Percentiles rank a stretch among this genome's conserved stretches.
These are phyloP conservation scores for Chrysoporthe cubensis DNA, from an alignment of 2,329 filamentous ascomycete genomes.

Conservation along the genomic window DNA sequence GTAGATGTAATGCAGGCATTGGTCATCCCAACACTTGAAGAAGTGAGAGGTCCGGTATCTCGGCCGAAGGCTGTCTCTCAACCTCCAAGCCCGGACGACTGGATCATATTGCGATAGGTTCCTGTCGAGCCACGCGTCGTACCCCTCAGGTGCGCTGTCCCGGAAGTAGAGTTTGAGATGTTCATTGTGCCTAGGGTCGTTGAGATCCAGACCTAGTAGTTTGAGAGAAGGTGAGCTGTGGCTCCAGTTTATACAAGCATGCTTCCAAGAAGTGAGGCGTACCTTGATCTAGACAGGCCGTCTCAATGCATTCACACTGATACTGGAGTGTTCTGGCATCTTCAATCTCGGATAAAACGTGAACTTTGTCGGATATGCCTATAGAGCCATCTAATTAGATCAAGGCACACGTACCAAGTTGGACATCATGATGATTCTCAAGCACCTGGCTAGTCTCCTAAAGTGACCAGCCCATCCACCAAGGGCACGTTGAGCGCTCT, in stretches of 20 bases:
- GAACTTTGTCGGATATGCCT: slow-evolving; percentile 44
- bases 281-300: slow-evolving; percentile 54
- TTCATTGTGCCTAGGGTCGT: slow-evolving; percentile 44
- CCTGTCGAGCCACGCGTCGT: slow-evolving; percentile 55
- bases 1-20: slow-evolving; percentile 62
- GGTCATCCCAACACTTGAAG: slow-evolving; percentile 60
- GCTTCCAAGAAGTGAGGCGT: slow-evolving; percentile 31
- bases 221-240: slow-evolving; percentile 13
- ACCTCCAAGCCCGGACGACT: slow-evolving; percentile 46
- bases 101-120: slow-evolving; percentile 56
- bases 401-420: background rate
- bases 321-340: slow-evolving; percentile 62
- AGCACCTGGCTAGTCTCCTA: background rate
- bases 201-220: slow-evolving; percentile 47
- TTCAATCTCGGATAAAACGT: slow-evolving; percentile 57
- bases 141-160: slow-evolving; percentile 51
- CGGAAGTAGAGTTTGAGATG: slow-evolving; percentile 42
- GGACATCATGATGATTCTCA: background rate
- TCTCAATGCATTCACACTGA: slow-evolving; percentile 62
- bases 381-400: slow-evolving; percentile 33
- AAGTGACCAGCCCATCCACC: background rate
- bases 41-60: slow-evolving; percentile 44
- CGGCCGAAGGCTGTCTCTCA: slow-evolving; percentile 43
- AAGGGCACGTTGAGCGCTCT: background rate
- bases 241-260: slow-evolving; percentile 4